Conservation (phyloP, 352 stramenopile genomes). For the Pilasporangium apinafurcum region DNA sequence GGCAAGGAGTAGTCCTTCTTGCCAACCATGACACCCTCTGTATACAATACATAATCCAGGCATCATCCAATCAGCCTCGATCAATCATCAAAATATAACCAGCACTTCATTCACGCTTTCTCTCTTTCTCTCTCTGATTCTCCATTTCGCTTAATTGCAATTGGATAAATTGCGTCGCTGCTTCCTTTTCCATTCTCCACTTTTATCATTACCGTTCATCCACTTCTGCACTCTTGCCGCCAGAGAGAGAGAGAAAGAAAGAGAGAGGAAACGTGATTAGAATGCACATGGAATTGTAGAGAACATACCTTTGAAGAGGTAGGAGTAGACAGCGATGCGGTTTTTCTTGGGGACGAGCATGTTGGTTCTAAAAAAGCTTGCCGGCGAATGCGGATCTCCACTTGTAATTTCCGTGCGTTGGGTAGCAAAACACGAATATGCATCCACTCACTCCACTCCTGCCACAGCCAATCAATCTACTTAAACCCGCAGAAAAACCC, state of each 20-base stretch:
- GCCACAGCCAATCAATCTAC: conserved; percentile 27
- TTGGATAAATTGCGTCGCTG: background rate
- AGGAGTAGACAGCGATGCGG: conserved; percentile 98
- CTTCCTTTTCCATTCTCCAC: background rate
- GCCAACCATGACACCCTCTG: conserved; percentile 87
- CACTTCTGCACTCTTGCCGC: no score
- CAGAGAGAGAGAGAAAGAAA: background rate
- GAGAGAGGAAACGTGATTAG: background rate
- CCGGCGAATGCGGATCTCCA: conserved; percentile 88
- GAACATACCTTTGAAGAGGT: conserved; percentile 92
- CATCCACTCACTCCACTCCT: background rate
- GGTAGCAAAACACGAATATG: conserved; percentile 48
- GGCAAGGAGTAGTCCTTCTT: conserved; percentile 87
- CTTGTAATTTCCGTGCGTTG: conserved; percentile 33
- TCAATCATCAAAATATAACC: no score
- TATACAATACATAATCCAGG: background rate
- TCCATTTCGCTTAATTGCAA: no score
- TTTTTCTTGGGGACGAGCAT: conserved; percentile 98
- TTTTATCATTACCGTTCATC: no score
- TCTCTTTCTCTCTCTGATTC: no score
- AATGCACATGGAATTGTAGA: background rate
- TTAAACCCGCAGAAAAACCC: no score
- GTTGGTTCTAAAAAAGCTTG: conserved; percentile 81
- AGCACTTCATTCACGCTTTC: no score
- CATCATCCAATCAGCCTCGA: no score